Evolutionary conservation across 2,329 filamentous ascomycete species (phyloP), one percentile per base, ranked within the genome.

Genomic region (Fusarium graminum): DNA sequence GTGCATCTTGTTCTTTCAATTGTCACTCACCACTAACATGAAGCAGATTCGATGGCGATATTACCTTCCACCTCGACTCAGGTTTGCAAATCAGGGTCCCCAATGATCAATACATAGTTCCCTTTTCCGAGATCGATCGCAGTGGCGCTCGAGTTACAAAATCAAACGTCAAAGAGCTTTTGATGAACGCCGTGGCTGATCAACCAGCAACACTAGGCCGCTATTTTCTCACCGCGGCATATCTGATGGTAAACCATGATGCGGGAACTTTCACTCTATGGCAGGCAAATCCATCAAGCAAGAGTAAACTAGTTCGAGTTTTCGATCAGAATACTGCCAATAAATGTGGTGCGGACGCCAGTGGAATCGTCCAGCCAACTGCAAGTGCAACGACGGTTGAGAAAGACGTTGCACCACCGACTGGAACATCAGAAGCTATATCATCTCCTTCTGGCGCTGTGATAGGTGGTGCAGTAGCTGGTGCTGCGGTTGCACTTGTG

Each of bases 221-320:
- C 6, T 76, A 75, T 42, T 78, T 78, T 52, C 60, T 76, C 12
- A 77, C 75, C 1, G 58, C 72, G 2, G 76, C 75, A 6, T 78
- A 78, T 30, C 66, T 78, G 4, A 77, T 78, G 76, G 74, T 78
- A 17, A 70, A 78, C 32, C 70, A 74, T 38, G 75, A 78, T 28
- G 66, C 69, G 14, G 50, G 65, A 16, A 73, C 70, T 2, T 78
- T 76, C 45, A 77, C 75, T 4, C 51, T 77, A 14, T 78, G 75
- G 74, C 68, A 76, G 25, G 74, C 74, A 4, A 77, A 77, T 30
- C 76, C 74, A 1, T 64, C 70, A 2, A 45, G 53, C 17, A 69
- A 36, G 4, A 64, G 52, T n/a, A 66, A 46, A 11, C 40, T 68
- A 5, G 63, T 64, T 5, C 44, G 46, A 11, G 65, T 67, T 7